Conservation (phyloP, 306 rosid species). For the Vigna nakashimae region DNA sequence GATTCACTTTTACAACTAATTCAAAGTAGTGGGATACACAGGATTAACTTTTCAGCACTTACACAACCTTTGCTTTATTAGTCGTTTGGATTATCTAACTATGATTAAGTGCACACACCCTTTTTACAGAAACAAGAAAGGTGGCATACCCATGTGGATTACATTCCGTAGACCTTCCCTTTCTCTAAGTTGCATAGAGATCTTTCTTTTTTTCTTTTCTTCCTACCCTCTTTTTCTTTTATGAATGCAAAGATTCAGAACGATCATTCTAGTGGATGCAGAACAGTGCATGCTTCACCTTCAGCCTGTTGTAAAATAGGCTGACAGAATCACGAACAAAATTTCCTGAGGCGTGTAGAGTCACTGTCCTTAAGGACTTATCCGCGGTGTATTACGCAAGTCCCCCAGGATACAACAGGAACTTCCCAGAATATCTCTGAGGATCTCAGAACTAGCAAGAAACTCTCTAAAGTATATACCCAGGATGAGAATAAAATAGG, state of each 20-base stretch:
- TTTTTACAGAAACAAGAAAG: constrained; percentile 59
- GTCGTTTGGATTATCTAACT: constrained; percentile 59
- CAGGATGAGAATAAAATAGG: too few relatives aligned
- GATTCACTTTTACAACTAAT: constrained; percentile 39
- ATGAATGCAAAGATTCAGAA: constrained; percentile 64
- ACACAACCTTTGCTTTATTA: constrained; percentile 38
- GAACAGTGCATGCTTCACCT: constrained; percentile 68
- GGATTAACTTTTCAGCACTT: constrained; percentile 42
- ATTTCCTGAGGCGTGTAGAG: too few relatives aligned
- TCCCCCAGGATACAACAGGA: too few relatives aligned
- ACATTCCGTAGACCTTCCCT: constrained; percentile 46
- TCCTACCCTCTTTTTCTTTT: constrained; percentile 54
- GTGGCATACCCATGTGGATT: constrained; percentile 53
- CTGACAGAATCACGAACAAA: too few relatives aligned
- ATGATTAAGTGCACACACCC: constrained; percentile 47
- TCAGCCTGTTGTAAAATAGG: too few relatives aligned
- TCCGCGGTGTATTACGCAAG: too few relatives aligned
- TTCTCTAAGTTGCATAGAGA: constrained; percentile 48
- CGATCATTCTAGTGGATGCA: constrained; percentile 72
- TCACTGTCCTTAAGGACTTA: too few relatives aligned
- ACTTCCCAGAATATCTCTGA: too few relatives aligned
- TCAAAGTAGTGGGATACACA: constrained; percentile 49
- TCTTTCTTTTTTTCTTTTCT: constrained; percentile 32
- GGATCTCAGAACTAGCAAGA: too few relatives aligned
- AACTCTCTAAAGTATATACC: too few relatives aligned